A percentile compares a stretch with the other conserved stretches of the same genome.
Evolutionary conservation across 140 eudicot genomes (phyloP).

Genomic region (Flaveria floridana): DNA sequence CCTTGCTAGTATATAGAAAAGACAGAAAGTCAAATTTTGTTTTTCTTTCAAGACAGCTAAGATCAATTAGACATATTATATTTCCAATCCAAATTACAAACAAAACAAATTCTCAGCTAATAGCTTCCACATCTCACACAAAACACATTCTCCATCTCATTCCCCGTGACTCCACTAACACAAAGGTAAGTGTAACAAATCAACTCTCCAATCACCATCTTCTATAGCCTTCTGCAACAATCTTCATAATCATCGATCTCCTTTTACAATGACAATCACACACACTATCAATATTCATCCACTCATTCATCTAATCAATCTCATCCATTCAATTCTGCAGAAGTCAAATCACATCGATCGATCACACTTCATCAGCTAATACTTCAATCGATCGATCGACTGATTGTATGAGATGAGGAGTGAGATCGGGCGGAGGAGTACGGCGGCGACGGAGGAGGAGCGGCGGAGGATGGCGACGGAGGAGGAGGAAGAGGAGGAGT

Average conservation of each 20-base stretch:
- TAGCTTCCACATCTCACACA: constrained; percentile 2
- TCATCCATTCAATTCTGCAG: constrained; percentile 16
- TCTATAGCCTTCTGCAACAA: constrained; percentile 17
- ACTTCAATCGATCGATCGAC: constrained; percentile 23
- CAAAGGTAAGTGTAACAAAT: background rate
- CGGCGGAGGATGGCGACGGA: background rate
- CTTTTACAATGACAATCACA: background rate
- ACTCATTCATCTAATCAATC: background rate
- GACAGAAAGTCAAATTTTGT: too few species aligned
- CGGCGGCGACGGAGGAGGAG: constrained; percentile 18
- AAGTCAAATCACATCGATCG: background rate
- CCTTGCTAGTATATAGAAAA: too few species aligned
- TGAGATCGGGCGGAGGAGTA: background rate
- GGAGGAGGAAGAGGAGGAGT: constrained; percentile 33
- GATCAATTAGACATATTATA: background rate
- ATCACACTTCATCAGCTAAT: background rate
- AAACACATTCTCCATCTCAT: background rate
- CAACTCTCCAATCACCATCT: constrained; percentile 10
- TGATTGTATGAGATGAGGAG: constrained; percentile 26
- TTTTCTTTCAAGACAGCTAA: background rate
- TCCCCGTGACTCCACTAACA: constrained; percentile 12
- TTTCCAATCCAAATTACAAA: background rate
- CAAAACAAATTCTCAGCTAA: background rate
- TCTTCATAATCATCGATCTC: background rate
- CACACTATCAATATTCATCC: background rate